These are phyloP conservation scores for Yamadazyma jaroonii DNA, from an alignment of 1,139 yeast species.

Conservation along the genomic window DNA sequence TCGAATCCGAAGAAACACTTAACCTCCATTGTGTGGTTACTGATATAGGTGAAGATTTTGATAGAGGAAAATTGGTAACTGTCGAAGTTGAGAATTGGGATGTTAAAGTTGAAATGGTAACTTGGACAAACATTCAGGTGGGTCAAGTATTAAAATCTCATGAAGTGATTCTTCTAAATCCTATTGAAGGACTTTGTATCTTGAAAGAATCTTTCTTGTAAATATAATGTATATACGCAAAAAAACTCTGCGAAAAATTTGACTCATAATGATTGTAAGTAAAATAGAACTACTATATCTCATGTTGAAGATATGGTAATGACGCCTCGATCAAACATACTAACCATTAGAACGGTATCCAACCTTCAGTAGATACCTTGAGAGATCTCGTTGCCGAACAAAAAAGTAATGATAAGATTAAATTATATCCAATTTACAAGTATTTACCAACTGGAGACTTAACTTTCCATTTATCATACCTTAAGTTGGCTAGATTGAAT, in stretches of 20 bases:
- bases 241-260: neutral
- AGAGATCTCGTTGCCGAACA: constrained; percentile 42
- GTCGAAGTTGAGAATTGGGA: constrained; percentile 48
- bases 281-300: neutral
- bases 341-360: constrained; percentile 38
- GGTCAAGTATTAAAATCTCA: constrained; percentile 46
- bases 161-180: constrained; percentile 34
- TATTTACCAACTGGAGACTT: constrained; percentile 72
- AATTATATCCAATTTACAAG: constrained; percentile 77
- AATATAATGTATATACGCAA: neutral
- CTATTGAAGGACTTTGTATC: constrained; percentile 33
- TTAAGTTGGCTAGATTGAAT: constrained; percentile 76
- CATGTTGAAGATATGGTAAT: too few species aligned
- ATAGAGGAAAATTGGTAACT: constrained; percentile 15
- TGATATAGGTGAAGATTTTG: constrained; percentile 17
- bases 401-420: constrained; percentile 24
- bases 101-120: constrained; percentile 40
- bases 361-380: constrained; percentile 60
- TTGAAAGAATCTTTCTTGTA: constrained; percentile 16
- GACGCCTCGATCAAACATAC: constrained; percentile 7
- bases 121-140: constrained; percentile 20
- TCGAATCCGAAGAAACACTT: constrained; percentile 7
- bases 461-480: constrained; percentile 87
- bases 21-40: constrained; percentile 28
- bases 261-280: constrained; percentile 5